Percentiles rank a stretch among this genome's conserved stretches.
These are phyloP conservation scores for Clarireedia homoeocarpa DNA, from an alignment of 2,329 filamentous ascomycete species.

Conservation along the genomic window DNA sequence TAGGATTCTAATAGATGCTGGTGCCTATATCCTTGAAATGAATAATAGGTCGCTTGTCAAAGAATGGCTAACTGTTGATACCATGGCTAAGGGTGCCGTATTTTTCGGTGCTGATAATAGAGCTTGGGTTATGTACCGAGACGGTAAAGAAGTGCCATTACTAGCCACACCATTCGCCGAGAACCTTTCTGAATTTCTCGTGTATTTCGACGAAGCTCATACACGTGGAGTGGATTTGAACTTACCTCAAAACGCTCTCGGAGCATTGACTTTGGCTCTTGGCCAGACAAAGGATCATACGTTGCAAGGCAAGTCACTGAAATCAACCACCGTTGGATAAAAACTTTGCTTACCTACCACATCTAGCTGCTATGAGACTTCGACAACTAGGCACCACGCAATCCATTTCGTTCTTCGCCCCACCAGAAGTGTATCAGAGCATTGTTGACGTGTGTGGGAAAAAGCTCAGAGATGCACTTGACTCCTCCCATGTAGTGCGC, in stretches of 20 bases:
- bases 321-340: too few species aligned
- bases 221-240: constrained; percentile 23
- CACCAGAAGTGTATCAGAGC: constrained; percentile 34
- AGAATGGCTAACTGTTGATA: constrained; percentile 17
- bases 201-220: constrained; percentile 25
- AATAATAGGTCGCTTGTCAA: constrained; percentile 32
- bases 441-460: constrained; percentile 42
- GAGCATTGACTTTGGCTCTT: constrained; percentile 20
- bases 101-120: constrained; percentile 18
- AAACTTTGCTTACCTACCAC: too few species aligned
- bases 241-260: constrained; percentile 12
- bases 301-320: constrained; percentile 35
- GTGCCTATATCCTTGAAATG: constrained; percentile 56
- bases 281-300: constrained; percentile 34
- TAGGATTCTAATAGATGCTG: constrained; percentile 54
- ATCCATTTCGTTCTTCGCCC: constrained; percentile 25
- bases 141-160: constrained; percentile 16
- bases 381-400: constrained; percentile 44
- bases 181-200: constrained; percentile 16
- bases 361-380: constrained; percentile 54
- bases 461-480: background rate
- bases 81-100: constrained; percentile 9
- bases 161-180: constrained; percentile 19
- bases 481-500: constrained; percentile 40
- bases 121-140: constrained; percentile 14